These are phyloP conservation scores for Phanerochaete sordida DNA, from an alignment of 768 basidiomycete genomes.

Conservation along the genomic window DNA sequence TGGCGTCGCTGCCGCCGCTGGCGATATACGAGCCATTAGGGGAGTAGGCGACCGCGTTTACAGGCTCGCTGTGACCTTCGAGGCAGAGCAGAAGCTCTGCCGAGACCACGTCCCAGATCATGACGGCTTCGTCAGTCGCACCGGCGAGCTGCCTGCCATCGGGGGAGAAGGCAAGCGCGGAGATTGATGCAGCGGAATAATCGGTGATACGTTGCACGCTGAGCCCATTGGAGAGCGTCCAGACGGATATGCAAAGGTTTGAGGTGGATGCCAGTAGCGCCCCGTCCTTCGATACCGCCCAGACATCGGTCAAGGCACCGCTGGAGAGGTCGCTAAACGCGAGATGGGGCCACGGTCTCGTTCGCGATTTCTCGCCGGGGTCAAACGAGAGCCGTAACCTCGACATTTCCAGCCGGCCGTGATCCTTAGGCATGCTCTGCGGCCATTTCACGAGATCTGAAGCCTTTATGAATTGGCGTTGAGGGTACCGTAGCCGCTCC, in stretches of 20 bases:
- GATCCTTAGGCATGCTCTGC: background rate
- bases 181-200: background rate
- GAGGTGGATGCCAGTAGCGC: background rate
- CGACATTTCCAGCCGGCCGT: background rate
- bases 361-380: no score
- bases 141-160: background rate
- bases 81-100: background rate
- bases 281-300: background rate
- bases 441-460: background rate
- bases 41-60: conserved; percentile 23
- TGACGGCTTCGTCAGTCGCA: background rate
- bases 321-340: no score
- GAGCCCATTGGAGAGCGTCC: background rate
- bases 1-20: conserved; percentile 11
- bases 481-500: background rate
- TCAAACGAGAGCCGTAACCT: background rate
- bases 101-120: background rate
- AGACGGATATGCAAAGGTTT: background rate
- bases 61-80: conserved; percentile 17
- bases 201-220: background rate
- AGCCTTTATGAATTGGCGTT: background rate
- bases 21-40: conserved; percentile 20
- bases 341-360: no score
- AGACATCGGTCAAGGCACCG: background rate
- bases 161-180: background rate